Base-by-base conservation (phyloP, 2,329 filamentous ascomycete genomes). In the Scytalidium lignicola region DNA sequence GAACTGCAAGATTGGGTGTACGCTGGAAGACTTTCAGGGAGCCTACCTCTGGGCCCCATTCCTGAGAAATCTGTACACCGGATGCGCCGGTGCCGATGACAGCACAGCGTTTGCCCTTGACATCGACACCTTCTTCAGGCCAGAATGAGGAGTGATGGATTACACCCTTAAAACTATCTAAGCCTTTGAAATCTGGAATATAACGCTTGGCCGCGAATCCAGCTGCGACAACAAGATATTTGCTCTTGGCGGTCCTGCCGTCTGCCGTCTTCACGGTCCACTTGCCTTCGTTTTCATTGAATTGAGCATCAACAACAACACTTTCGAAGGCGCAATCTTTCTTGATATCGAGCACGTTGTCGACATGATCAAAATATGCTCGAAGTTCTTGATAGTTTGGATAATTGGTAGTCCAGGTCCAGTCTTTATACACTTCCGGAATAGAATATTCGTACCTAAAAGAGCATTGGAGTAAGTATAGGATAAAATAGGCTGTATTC, bases 1-100 rank as follows among this genome's bases (percentile, higher is more conserved):
- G 82, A 0, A 84, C 58, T 12, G 74, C 76, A 12, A 77, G 70
- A 49, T 80, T 82, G 0, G 80, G 78, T 2, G 76, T 83, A 17
- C 81, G 70, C 51, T 83, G 74, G 57, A 81, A 80, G 2, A 82
- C 74, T 2, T 63, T 66, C 29, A 70, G 48, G 18, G 65, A n/a
- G 61, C 59, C 48, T 69, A 72, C 3, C 67, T 70, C 9, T 63
- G 67, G 17, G 56, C 65, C 41, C 63, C 59, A 41, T 40, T 60
- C 58, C 43, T 62, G 59, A 10, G 56, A 55, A 8, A 45, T 51
- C 47, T 61, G 58, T 2, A 62, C 53, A 17, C 60, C 61, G 19
- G 57, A 57, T 3, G 60, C 55, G 7, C 61, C 61, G 6, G 58
- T 80, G 8, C 78, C 78, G 44, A 82, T 78, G n/a, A 82, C 67